Percentiles rank a stretch among this genome's conserved stretches.
phyloP scores from a whole-genome alignment of 208 protist genomes.

The Trypanosomatidae sp. region DNA sequence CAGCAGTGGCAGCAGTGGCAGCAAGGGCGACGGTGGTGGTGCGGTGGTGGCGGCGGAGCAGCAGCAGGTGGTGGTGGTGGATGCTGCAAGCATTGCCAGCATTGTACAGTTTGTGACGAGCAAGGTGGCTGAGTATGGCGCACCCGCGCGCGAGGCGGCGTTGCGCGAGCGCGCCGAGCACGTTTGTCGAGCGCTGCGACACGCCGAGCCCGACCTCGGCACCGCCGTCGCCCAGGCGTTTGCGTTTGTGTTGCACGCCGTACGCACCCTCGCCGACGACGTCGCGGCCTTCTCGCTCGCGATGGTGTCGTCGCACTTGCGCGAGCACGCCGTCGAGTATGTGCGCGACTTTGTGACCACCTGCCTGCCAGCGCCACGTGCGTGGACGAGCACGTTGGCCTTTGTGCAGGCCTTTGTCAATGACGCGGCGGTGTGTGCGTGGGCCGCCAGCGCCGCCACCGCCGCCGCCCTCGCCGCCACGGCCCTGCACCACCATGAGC shows the following conservation, averaged over 20 bases:
- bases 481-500: constrained; percentile 19
- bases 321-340: constrained; percentile 44
- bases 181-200: constrained; percentile 29
- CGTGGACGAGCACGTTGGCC: constrained; percentile 42
- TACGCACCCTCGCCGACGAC: constrained; percentile 40
- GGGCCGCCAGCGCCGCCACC: constrained; percentile 12
- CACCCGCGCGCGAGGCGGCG: constrained; percentile 37
- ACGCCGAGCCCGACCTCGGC: constrained; percentile 30
- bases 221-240: constrained; percentile 49
- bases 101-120: constrained; percentile 53
- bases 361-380: constrained; percentile 28
- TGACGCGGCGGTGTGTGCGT: constrained; percentile 14
- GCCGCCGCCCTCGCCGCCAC: constrained; percentile 14
- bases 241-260: constrained; percentile 43
- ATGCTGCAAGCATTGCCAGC: constrained; percentile 24
- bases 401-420: constrained; percentile 41
- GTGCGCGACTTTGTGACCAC: constrained; percentile 52
- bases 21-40: no score
- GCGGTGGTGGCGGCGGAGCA: no score
- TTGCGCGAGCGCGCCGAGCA: constrained; percentile 11
- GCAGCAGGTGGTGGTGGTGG: not conserved
- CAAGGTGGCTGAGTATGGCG: constrained; percentile 44
- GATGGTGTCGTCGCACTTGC: constrained; percentile 33
- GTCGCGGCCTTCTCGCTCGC: constrained; percentile 53
- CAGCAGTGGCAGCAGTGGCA: no score